These are phyloP conservation scores for Alternaria tenuissima DNA, from an alignment of 2,329 filamentous ascomycete genomes.

Conservation along the genomic window DNA sequence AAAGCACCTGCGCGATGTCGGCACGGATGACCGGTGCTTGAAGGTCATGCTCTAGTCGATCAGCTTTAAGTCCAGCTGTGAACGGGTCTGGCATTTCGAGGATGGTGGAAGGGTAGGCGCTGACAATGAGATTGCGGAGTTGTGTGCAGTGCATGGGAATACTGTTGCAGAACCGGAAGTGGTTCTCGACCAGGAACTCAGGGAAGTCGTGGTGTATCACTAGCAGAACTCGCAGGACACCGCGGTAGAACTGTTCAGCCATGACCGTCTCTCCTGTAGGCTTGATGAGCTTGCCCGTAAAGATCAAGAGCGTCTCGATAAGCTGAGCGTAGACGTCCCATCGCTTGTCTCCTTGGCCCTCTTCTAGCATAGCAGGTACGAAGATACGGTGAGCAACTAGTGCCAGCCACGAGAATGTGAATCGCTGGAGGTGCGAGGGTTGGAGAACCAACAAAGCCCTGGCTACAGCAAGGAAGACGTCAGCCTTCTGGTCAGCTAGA, in stretches of 20 bases:
- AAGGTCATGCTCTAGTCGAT: slow-evolving; percentile 77
- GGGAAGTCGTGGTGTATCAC: slow-evolving; percentile 94
- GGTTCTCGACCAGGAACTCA: slow-evolving; percentile 89
- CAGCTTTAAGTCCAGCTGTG: slow-evolving; percentile 76
- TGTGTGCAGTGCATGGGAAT: slow-evolving; percentile 87
- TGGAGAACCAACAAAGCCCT: slow-evolving; percentile 76
- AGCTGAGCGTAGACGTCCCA: slow-evolving; percentile 80
- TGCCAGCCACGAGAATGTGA: slow-evolving; percentile 84
- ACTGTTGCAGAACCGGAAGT: slow-evolving; percentile 79
- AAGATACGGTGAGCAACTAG: slow-evolving; percentile 87
- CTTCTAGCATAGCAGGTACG: slow-evolving; percentile 76
- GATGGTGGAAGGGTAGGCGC: slow-evolving; percentile 75
- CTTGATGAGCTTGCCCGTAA: slow-evolving; percentile 82
- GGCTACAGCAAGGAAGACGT: slow-evolving; percentile 76
- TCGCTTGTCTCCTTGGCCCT: slow-evolving; percentile 66
- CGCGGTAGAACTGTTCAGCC: slow-evolving; percentile 84
- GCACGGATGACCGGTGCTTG: slow-evolving; percentile 71
- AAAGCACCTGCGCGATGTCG: slow-evolving; percentile 64
- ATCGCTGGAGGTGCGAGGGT: slow-evolving; percentile 79
- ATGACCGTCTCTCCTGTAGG: slow-evolving; percentile 72
- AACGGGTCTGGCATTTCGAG: slow-evolving; percentile 78
- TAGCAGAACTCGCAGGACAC: slow-evolving; percentile 80
- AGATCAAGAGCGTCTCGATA: slow-evolving; percentile 74
- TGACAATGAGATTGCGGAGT: slow-evolving; percentile 85
- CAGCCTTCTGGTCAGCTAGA: slow-evolving; percentile 64